Percentiles rank a stretch among this genome's conserved stretches.
Conservation (phyloP, 495 filamentous ascomycete species). For the Aspergillus sclerotioniger region DNA sequence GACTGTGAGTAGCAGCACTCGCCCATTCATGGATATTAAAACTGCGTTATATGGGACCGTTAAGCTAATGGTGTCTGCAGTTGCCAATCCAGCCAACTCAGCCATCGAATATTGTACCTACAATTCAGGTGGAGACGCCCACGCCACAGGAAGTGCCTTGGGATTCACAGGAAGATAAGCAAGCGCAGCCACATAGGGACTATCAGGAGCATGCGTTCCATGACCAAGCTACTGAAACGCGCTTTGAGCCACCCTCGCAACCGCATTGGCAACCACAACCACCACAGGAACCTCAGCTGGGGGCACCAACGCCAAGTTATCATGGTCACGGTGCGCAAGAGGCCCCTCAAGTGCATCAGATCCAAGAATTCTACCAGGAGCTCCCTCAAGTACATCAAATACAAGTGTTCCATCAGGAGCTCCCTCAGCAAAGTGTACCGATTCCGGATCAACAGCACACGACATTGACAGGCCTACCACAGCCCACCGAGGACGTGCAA, state of each 20-base stretch:
- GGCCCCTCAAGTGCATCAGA: neutral
- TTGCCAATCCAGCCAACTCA: slow-evolving; percentile 3
- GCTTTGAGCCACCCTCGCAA: neutral
- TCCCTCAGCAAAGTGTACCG: neutral
- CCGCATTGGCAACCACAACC: neutral
- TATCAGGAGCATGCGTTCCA: neutral
- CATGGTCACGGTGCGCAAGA: neutral
- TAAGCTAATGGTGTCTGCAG: slow-evolving; percentile 21
- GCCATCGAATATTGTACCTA: neutral
- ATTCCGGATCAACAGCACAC: neutral
- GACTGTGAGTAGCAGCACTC: slow-evolving; percentile 19
- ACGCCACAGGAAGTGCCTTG: neutral
- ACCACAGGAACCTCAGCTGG: neutral
- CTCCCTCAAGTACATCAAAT: neutral
- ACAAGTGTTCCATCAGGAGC: neutral
- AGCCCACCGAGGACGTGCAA: neutral
- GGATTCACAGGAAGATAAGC: neutral
- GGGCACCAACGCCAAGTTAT: neutral
- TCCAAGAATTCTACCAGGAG: neutral
- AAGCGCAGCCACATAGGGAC: neutral
- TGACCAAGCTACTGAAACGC: neutral
- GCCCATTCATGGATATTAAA: neutral
- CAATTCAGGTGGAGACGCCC: neutral
- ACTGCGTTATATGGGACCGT: neutral
- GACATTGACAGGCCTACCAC: neutral